Conservation (phyloP, 169 alveolate genomes). For the Plasmodium gonderi region DNA sequence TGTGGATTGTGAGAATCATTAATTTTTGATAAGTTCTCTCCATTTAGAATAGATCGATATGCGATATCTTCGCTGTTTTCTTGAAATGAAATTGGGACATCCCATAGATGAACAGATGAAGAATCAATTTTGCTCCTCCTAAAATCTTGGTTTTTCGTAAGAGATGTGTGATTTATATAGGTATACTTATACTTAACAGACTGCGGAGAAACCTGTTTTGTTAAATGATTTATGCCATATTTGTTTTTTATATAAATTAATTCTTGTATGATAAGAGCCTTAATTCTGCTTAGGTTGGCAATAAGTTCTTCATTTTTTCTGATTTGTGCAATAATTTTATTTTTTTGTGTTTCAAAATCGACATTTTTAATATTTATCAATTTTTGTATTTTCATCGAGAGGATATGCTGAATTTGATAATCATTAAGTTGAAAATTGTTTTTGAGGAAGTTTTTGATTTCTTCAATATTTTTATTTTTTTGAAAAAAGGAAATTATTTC, state of each 20-base stretch:
- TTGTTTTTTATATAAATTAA: conserved; percentile 37
- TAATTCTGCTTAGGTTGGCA: conserved; percentile 33
- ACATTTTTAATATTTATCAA: conserved; percentile 75
- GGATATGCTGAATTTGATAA: conserved; percentile 76
- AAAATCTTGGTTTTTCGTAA: neutral
- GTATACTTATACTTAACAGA: conserved; percentile 24
- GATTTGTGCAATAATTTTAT: conserved; percentile 11
- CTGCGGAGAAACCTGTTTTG: neutral
- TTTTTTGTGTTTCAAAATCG: conserved; percentile 56
- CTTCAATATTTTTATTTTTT: conserved; percentile 22
- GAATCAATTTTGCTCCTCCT: neutral
- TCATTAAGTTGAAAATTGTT: conserved; percentile 71
- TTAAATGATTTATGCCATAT: conserved; percentile 22
- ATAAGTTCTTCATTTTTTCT: conserved; percentile 36
- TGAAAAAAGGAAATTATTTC: conserved; percentile 52
- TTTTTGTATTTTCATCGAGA: conserved; percentile 76
- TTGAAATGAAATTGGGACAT: neutral
- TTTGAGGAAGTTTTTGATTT: conserved; percentile 23
- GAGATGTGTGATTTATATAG: conserved; percentile 21
- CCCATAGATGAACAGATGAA: neutral
- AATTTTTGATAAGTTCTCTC: too few relatives aligned
- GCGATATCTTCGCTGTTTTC: neutral
- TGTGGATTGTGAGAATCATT: neutral
- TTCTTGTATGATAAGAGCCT: conserved; percentile 67
- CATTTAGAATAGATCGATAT: too few relatives aligned